Evolutionary conservation across 2,329 filamentous ascomycete species (phyloP).

Genomic region (Dactylellina sp.): DNA sequence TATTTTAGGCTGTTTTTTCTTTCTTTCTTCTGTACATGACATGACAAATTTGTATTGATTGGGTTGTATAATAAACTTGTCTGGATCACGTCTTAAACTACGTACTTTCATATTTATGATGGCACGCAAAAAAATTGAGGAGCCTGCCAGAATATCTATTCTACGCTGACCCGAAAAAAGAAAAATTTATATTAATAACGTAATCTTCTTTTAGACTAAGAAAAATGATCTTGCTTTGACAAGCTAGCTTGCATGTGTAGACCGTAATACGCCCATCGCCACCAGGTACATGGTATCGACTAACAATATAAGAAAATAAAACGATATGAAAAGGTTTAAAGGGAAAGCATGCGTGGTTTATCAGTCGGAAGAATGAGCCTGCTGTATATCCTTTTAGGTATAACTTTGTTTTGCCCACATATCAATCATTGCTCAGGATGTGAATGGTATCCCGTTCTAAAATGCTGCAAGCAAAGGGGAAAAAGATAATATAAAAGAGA

Average conservation of each 20-base stretch:
- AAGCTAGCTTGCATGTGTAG: conserved; percentile 16
- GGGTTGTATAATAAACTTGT: too few relatives aligned
- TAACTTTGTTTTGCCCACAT: conserved; percentile 20
- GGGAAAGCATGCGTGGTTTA: conserved; percentile 19
- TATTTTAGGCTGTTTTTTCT: conserved; percentile 11
- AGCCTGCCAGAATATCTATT: too few relatives aligned
- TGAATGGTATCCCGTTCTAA: conserved; percentile 25
- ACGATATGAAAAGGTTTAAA: neutral
- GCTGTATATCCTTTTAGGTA: conserved; percentile 20
- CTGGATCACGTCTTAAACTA: neutral
- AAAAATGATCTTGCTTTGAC: conserved; percentile 1
- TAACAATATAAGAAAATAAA: conserved; percentile 28
- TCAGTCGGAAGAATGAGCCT: conserved; percentile 42
- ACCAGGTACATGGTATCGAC: conserved; percentile 20
- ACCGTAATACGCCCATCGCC: conserved; percentile 30
- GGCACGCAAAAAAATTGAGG: too few relatives aligned
- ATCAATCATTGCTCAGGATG: conserved; percentile 23
- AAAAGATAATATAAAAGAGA: neutral
- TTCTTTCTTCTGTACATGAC: conserved; percentile 1
- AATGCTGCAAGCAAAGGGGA: conserved; percentile 14
- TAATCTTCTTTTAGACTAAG: conserved; percentile 7
- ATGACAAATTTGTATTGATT: neutral
- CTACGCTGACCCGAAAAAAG: too few relatives aligned
- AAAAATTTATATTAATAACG: neutral
- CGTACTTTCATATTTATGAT: neutral